Base-by-base conservation (phyloP, 495 filamentous ascomycete genomes). In the Polyplosphaeria fusca region DNA sequence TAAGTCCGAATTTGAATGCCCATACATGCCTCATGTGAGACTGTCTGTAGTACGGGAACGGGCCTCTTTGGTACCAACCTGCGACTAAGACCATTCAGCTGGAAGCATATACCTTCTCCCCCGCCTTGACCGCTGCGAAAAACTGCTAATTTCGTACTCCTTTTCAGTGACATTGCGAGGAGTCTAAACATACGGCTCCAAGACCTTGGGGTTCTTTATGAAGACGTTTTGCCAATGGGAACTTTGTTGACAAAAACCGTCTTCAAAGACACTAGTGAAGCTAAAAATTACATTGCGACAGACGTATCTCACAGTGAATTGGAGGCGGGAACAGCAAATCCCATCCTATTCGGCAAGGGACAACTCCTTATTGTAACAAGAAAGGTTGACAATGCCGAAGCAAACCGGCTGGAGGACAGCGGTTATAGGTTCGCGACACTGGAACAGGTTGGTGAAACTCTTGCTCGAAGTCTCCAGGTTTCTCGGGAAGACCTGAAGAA, bases 351-450 rank as follows among this genome's bases (percentile, higher is more conserved):
- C 18, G 82, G 85, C 4, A 82, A 80, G 46, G 89, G 89, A 4
- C 86, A 91, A 49, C 70, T 91, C 44, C 80, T 96, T 59, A 91
- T 94, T 58, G 77, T 92, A 19, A 85, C 91, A n/a, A 85, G 85
- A 13, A 77, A 76, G 28, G 74, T 87, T 2, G 75, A 79, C 24
- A 77, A 72, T 47, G 70, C 73, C 0, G 86, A 86, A 16, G 77
- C 81, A 5, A 69, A 75, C 46, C 79, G 77, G 19, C 71, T 95
- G n/a, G 77, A 83, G 52, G 81, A 83, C 1, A 70, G 76, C n/a
- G 91, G 91, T 0, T 93, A 82, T 65, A 79, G 84, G 13, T 95
- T 95, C 58, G 86, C 87, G 4, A 74, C 79, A 5, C 72, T 86
- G 18, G 76, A 78, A 20, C 85, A 89, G 43, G 82, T 95, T n/a